Evolutionary conservation across 208 protist genomes (phyloP), one percentile per base, ranked within the genome.

Genomic region (Balamuthia mandrillaris): DNA sequence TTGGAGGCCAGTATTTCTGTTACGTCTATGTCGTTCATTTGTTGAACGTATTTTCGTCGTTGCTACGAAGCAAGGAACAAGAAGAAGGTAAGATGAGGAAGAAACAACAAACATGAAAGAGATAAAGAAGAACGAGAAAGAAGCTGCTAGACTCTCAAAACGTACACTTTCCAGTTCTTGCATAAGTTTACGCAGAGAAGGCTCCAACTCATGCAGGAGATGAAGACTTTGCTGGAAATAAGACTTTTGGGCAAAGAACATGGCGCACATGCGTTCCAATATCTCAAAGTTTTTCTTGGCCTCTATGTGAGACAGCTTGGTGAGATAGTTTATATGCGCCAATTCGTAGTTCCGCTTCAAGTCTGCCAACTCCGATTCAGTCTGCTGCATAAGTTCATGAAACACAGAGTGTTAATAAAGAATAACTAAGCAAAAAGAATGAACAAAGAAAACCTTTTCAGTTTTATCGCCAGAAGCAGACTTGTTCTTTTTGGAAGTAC

Each of bases 241-340:
- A 12, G 65, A 24, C 65, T 54, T 75, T 6, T 37, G 45, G 41
- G 65, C 65, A 33, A 54, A 75, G 42, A 75, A 54, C 14, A 41
- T 54, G 2, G 65, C 52, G 5, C 65, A 37, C 65, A 75, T n/a
- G 5, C 65, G 65, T 44, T 75, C 65, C 65, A 75, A 75, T 16
- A 75, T 44, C 65, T 75, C 65, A 37, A 75, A 75, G 9, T 37
- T 54, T 27, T 75, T 75, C 65, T 75, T 75, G 65, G 65, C 65
- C 24, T 75, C 65, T 21, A 75, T 75, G 27, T 75, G 45, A 44
- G 41, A 37, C 33, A 75, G 42, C 24, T 44, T 37, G 21, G 45
- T 75, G 1, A 44, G 14, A 29, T 75, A 75, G 65, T 75, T 75
- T 37, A 75, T 75, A 44, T 75, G 45, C 9, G 65, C 52, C 39